These are phyloP conservation scores for Colletotrichum horii DNA, from an alignment of 2,329 filamentous ascomycete species.

Conservation along the genomic window DNA sequence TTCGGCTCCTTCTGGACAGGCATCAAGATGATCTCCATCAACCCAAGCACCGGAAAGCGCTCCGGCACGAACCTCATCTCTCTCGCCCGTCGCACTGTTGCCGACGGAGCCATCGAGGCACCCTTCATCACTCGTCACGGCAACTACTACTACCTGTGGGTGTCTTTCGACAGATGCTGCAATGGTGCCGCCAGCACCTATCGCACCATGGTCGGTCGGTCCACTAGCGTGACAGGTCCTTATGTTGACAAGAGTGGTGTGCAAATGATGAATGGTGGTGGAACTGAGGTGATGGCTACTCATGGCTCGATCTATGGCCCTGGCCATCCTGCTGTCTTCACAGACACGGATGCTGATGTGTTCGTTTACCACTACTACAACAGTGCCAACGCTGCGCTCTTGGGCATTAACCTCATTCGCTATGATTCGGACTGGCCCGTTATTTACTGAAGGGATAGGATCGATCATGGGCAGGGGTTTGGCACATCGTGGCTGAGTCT, in stretches of 20 bases:
- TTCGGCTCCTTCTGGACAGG: slow-evolving; percentile 37
- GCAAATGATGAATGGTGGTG: slow-evolving; percentile 32
- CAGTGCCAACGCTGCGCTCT: slow-evolving; percentile 25
- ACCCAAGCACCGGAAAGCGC: slow-evolving; percentile 30
- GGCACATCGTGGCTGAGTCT: background rate
- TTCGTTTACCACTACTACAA: slow-evolving; percentile 36
- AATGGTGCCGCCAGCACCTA: slow-evolving; percentile 33
- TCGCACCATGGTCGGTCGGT: slow-evolving; percentile 36
- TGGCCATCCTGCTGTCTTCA: slow-evolving; percentile 34
- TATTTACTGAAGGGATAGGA: slow-evolving; percentile 24
- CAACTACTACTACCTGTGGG: slow-evolving; percentile 37
- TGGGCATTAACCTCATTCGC: slow-evolving; percentile 35
- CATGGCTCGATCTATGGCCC: slow-evolving; percentile 34
- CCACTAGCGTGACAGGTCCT: slow-evolving; percentile 31
- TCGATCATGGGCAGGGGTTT: background rate
- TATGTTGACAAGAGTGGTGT: slow-evolving; percentile 30
- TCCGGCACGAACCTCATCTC: slow-evolving; percentile 25
- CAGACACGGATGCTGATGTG: slow-evolving; percentile 34
- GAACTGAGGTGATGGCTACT: slow-evolving; percentile 32
- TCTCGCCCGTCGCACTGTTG: slow-evolving; percentile 28
- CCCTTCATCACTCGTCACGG: slow-evolving; percentile 32
- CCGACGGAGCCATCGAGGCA: slow-evolving; percentile 30
- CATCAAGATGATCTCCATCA: slow-evolving; percentile 32
- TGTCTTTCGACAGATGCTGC: slow-evolving; percentile 36
- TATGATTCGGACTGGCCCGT: slow-evolving; percentile 35